Conservation (phyloP, 1,284 basidiomycete species). For the Cutaneotrichosporon sp. region DNA sequence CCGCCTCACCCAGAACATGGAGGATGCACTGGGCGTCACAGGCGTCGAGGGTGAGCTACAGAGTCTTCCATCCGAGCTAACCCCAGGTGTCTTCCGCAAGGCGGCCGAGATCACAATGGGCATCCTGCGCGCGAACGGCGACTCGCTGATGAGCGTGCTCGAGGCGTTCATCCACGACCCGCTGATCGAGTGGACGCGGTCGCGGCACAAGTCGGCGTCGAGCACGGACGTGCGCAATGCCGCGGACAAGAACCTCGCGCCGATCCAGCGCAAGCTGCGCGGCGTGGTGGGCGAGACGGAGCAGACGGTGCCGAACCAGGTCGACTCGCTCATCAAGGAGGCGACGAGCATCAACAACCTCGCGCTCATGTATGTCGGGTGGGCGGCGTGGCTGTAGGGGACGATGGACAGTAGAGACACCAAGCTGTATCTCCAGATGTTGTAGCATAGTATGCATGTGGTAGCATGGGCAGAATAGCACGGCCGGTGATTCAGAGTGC, state of each 20-base stretch:
- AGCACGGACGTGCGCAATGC: conserved; percentile 58
- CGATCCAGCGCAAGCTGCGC: conserved; percentile 80
- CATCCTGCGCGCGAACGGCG: conserved; percentile 85
- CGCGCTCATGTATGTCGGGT: conserved; percentile 64
- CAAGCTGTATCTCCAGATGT: conserved; percentile 6
- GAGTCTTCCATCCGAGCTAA: background rate
- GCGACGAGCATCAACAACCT: conserved; percentile 73
- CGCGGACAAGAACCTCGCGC: conserved; percentile 72
- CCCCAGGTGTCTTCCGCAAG: conserved; percentile 80
- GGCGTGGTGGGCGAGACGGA: conserved; percentile 63
- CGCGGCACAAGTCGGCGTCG: conserved; percentile 48
- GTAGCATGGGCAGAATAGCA: too few species aligned
- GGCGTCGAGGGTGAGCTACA: conserved; percentile 75
- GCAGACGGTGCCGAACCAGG: conserved; percentile 74
- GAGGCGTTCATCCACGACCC: conserved; percentile 99
- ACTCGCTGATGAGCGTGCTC: conserved; percentile 92
- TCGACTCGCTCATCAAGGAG: conserved; percentile 85
- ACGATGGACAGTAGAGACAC: background rate
- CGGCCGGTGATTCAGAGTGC: too few species aligned
- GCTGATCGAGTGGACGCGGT: conserved; percentile 91
- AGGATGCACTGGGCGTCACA: conserved; percentile 90
- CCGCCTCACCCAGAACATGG: conserved; percentile 90
- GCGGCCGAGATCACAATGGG: conserved; percentile 90
- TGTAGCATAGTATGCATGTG: conserved; percentile 5
- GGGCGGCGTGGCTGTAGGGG: conserved; percentile 71